phyloP scores from a whole-genome alignment of 2,329 filamentous ascomycete species.

The Aureobasidium sp. region DNA sequence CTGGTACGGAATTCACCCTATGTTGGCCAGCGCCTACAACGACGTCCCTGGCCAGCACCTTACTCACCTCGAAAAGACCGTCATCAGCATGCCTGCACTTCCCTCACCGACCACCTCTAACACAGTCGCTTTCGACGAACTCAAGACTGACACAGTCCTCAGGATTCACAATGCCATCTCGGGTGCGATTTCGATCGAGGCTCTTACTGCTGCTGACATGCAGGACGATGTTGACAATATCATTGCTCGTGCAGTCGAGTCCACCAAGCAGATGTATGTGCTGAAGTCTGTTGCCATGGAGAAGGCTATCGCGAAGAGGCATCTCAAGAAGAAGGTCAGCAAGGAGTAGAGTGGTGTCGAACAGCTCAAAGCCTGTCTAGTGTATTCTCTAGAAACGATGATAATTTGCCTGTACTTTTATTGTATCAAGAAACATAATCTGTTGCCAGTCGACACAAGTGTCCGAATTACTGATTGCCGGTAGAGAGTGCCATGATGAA shows the following conservation, averaged over 20 bases:
- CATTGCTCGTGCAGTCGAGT: background rate
- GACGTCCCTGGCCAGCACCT: background rate
- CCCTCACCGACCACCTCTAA: background rate
- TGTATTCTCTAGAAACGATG: background rate
- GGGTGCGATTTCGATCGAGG: background rate
- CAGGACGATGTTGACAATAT: background rate
- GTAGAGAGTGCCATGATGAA: background rate
- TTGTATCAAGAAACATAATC: background rate
- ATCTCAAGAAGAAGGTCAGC: background rate
- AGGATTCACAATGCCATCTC: background rate
- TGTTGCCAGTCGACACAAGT: background rate
- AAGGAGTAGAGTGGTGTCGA: background rate
- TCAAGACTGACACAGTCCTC: background rate
- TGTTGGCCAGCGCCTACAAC: background rate
- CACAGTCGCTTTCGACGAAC: background rate
- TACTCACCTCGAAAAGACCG: background rate
- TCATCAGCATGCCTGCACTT: background rate
- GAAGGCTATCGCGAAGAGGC: background rate
- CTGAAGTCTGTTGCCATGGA: background rate
- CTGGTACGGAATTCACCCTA: background rate
- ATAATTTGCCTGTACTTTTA: background rate
- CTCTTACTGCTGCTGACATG: background rate
- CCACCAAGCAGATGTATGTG: background rate
- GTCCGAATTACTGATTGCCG: background rate
- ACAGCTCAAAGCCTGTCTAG: background rate